phyloP scores from a whole-genome alignment of 2,329 filamentous ascomycete species.

The Orbilia oligospora region DNA sequence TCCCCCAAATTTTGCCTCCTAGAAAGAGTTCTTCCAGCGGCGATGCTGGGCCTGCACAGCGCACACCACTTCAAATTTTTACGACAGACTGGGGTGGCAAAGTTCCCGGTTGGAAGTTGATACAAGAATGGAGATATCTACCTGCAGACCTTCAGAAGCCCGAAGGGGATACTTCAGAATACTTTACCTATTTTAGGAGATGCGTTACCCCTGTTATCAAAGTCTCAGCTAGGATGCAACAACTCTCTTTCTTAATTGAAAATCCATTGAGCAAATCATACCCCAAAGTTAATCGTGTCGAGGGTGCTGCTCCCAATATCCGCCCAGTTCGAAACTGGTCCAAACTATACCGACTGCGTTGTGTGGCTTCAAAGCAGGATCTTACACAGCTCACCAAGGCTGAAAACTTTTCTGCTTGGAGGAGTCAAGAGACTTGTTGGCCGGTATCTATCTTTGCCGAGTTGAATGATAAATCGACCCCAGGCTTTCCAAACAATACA shows the following conservation, averaged over 20 bases:
- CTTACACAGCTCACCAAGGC: conserved; percentile 65
- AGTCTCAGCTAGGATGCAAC: conserved; percentile 28
- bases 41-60: conserved; percentile 10
- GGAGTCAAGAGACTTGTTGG: conserved; percentile 73
- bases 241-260: conserved; percentile 34
- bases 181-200: conserved; percentile 51
- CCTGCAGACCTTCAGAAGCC: conserved; percentile 48
- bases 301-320: conserved; percentile 29
- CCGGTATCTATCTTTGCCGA: conserved; percentile 75
- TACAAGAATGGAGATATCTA: conserved; percentile 47
- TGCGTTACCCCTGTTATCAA: conserved; percentile 42
- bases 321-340: conserved; percentile 40
- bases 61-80: conserved; percentile 45
- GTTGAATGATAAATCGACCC: conserved; percentile 74
- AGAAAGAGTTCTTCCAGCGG: not conserved
- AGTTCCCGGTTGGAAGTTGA: conserved; percentile 55
- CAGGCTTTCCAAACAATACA: conserved; percentile 18
- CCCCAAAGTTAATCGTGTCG: conserved; percentile 20
- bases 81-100: conserved; percentile 57
- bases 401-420: conserved; percentile 62
- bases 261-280: conserved; percentile 32
- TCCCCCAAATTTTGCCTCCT: not conserved
- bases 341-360: conserved; percentile 76
- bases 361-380: conserved; percentile 68
- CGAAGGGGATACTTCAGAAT: conserved; percentile 38